Evolutionary conservation across 1,284 basidiomycete species (phyloP), one percentile per base, ranked within the genome.

Genomic region (Leccinum variabile): DNA sequence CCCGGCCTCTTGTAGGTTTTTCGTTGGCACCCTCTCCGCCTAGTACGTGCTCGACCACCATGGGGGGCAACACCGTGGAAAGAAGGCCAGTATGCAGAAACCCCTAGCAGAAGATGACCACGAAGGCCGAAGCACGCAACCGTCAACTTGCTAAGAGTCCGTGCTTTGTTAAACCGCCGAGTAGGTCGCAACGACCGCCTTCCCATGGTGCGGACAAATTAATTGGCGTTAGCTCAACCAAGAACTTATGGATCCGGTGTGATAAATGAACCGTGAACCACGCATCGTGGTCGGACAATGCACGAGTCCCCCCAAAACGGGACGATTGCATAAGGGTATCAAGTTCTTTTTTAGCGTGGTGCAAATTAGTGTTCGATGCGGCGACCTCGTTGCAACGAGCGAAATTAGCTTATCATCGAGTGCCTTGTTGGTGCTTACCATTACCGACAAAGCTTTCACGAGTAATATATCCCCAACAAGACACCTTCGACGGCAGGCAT

Each of bases 1-100:
- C 10, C 32, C 16, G 9, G 41, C 6, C 55, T 61, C 30, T 67
- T 64, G 30, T 67, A 63, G 59, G 18, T 10, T 33, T 63, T 37
- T 13, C 32, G 25, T 46, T 46, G 44, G 16, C 39, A 41, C 39
- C 39, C 39, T 9, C 16, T 41, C 14, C n/a, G 8, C 41, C 52
- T 30, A 22, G 37, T 41, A 32, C 30, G 32, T 62, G 64, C 18
- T 33, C 8, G 18, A 28, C 50, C 18, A n/a, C 32, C 32, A 7
- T 7, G 3, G 16, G 39, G 39, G 32, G 14, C 3, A 46, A 44
- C 18, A 39, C 41, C 28, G 59, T n/a, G 39, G 39, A 41, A 41
- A 44, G 7, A 30, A 57, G 13, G 46, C 30, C 30, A 2, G 37
- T 16, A 11, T 6, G 49, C 32, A n/a, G 6, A 4, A 46, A n/a